Percentiles rank a stretch among this genome's conserved stretches.
Conservation (phyloP, 345 rosid species). For the Syzygium oleosum region DNA sequence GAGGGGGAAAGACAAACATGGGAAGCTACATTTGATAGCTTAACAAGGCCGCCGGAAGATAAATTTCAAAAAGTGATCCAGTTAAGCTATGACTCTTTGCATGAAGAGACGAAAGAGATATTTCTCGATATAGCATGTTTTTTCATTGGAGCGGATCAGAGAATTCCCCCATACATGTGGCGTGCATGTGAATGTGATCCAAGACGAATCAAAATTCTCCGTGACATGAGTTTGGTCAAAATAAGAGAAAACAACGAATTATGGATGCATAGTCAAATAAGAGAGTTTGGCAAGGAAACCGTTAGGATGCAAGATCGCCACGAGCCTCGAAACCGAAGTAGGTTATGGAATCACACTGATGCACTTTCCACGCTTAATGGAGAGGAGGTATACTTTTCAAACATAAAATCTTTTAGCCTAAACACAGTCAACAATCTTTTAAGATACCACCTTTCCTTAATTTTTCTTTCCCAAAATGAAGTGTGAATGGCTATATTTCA, state of each 20-base stretch:
- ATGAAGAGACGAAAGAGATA: neutral
- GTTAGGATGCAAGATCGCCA: neutral
- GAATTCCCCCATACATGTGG: neutral
- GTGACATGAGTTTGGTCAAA: neutral
- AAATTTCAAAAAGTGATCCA: neutral
- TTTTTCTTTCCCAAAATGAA: neutral
- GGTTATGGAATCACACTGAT: slow-evolving; percentile 2
- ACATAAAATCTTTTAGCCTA: neutral
- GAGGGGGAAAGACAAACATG: too few relatives aligned
- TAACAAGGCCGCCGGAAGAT: accelerated
- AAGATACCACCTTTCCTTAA: neutral
- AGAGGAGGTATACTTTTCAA: neutral
- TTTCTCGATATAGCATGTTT: slow-evolving; percentile 2
- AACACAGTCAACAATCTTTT: neutral
- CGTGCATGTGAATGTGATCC: neutral
- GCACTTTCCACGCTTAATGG: neutral
- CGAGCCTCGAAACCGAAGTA: neutral
- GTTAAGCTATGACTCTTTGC: neutral
- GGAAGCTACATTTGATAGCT: too few relatives aligned
- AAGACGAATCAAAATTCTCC: neutral
- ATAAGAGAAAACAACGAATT: neutral
- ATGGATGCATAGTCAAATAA: neutral
- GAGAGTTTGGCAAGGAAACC: neutral
- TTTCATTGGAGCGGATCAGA: neutral
- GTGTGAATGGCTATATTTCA: neutral